phyloP scores from a whole-genome alignment of 345 rosid species.

The Citrus sp. region DNA sequence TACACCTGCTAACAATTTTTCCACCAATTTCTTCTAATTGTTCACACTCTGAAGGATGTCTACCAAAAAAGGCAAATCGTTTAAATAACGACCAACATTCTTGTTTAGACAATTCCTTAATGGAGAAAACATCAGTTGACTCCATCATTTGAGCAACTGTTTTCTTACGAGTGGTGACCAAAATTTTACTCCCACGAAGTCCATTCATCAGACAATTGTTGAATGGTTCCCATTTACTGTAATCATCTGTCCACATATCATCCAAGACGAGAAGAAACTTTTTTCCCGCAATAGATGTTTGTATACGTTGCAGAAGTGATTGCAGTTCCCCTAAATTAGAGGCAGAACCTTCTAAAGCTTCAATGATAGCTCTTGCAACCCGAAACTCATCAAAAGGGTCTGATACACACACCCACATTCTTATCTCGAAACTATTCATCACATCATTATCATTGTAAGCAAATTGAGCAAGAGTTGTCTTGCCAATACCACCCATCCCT shows the following conservation, averaged over 20 bases:
- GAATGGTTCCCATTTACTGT: not conserved
- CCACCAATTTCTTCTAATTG: not conserved
- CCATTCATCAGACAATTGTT: not conserved
- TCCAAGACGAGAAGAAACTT: not conserved
- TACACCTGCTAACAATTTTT: not conserved
- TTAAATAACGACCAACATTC: not conserved
- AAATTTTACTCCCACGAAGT: not conserved
- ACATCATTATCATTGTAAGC: not conserved
- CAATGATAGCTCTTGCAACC: not conserved
- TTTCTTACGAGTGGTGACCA: not conserved
- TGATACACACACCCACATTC: not conserved
- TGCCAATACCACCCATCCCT: constrained; percentile 3
- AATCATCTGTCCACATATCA: not conserved
- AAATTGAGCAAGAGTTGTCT: constrained; percentile 3
- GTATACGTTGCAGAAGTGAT: not conserved
- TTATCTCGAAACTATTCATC: not conserved
- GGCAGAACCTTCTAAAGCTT: not conserved
- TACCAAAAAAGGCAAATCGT: not conserved
- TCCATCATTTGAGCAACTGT: not conserved
- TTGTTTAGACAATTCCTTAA: not conserved
- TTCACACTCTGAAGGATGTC: not conserved
- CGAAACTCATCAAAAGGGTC: constrained; percentile 6
- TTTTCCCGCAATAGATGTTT: not conserved
- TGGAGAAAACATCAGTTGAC: not conserved
- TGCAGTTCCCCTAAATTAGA: not conserved